Conservation (phyloP, 768 basidiomycete species). For the Xerocomus potaroensis region DNA sequence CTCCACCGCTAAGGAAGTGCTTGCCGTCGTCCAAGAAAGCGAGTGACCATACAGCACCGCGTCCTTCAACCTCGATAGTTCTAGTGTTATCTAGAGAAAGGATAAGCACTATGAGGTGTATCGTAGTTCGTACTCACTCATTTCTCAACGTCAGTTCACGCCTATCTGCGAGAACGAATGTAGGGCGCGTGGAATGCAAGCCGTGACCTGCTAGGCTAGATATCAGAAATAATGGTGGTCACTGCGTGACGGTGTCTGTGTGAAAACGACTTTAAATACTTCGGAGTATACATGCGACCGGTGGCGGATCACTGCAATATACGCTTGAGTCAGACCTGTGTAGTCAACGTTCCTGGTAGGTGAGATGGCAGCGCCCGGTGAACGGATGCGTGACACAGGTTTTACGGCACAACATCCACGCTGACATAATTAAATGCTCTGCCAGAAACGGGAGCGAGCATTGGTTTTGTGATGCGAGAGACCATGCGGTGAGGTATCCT, state of each 20-base stretch:
- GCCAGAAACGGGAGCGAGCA: not conserved
- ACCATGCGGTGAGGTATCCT: not conserved
- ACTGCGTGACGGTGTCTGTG: not conserved
- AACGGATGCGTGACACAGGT: no score
- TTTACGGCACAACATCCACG: not conserved
- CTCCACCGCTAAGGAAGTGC: constrained; percentile 2
- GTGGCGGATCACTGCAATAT: not conserved
- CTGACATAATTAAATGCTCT: not conserved
- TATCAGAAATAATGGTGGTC: not conserved
- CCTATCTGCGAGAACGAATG: not conserved
- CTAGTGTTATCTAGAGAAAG: not conserved
- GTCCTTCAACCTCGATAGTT: not conserved
- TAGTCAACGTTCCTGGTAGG: not conserved
- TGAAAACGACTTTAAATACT: not conserved
- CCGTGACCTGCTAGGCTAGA: not conserved
- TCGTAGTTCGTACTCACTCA: not conserved
- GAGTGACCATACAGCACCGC: not conserved
- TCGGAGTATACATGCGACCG: not conserved
- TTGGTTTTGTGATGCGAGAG: not conserved
- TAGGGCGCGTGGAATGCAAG: not conserved
- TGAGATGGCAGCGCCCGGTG: not conserved
- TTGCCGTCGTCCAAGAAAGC: constrained; percentile 6
- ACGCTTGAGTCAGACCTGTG: constrained; percentile 1
- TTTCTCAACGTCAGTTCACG: not conserved
- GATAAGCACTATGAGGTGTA: not conserved